Base-by-base conservation (phyloP, 2,329 filamentous ascomycete genomes). In the Fusarium albosuccineum region DNA sequence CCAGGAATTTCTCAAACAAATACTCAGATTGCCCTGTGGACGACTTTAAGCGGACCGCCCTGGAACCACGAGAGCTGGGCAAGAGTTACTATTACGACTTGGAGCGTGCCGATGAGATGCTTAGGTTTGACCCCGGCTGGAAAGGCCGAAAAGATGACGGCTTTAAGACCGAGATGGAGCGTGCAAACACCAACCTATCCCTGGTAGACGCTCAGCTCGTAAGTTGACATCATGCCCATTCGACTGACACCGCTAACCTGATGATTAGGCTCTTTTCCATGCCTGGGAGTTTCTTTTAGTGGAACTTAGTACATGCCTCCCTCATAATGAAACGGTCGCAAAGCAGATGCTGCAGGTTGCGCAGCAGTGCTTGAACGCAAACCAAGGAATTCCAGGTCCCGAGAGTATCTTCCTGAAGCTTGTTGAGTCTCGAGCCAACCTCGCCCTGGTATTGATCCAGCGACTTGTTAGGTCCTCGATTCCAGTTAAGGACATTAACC, bases 131-230 rank as follows among this genome's bases (percentile, higher is more conserved):
- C 76, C 84, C 88, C 57, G 89, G 90, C 39, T 99, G 96, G 96
- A 82, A 82, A 54, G 91, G 91, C 42, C 84, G 82, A 68, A 85
- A 82, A 69, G 86, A 88, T 56, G 87, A 91, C 72, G 94, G 94
- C 0, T 97, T 97, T 79, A 86, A 87, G 64, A 86, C 87, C 49
- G 96, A 99, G 76, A 91, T 99, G 79, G 87, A 90, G 73, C 89
- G 89, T 63, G 96, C 95, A 41, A 99, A 99, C 77, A 82, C 91
- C 65, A 98, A 99, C 77, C 78, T 99, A 53, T 97, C 94, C 26
- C 83, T 97, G 34, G 93, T 99, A 34, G 94, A 98, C 77, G 92
- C 95, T 26, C 94, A 99, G 81, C 90, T 96, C 68, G 90, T 92
- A 83, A 80, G 90, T 82, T 39, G 22, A 56, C 11, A 27, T 8